Evolutionary conservation across 192 early-diverging fungal species (phyloP), one percentile per base, ranked within the genome.

Genomic region (Coemansia sp.): DNA sequence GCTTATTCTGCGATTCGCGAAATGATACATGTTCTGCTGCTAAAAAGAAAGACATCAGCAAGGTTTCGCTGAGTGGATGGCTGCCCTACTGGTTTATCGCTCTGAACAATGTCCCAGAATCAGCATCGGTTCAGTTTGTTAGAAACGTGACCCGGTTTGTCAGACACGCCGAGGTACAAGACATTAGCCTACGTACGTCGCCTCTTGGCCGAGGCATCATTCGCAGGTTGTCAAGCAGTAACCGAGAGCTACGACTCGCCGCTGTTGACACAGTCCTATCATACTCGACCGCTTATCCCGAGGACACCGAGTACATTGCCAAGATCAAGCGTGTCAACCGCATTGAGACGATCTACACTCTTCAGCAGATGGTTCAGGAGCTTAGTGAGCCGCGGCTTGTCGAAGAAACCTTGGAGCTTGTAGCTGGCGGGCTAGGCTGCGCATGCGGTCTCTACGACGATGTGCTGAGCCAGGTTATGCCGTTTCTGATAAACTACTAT

Each of bases 1-100:
- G 64, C 32, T 22, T 29, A 18, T 25, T 25, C 30, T 63, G 42
- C 42, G 42, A 45, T 45, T 45, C 42, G 60, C 42, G 48, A 63
- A 40, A 33, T 12, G 45, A 25, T 25, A 25, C 40, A 45, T 3
- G 8, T 5, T 54, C 25, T 6, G 14, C 14, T 42, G 14, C 57
- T 10, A 28, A 4, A 31, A 61, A 16, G 42, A 4, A 48, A 49
- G 33, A 7, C 10, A 12, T 1, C 51, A 18, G 25, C 7, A 18
- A 52, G 28, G 52, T 17, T 17, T 65, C 76, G 22, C 60, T 83
- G 25, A 77, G 81, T 34, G 61, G 61, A 42, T 83, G 81, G 81
- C 50, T 83, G 33, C 67, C 81, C 0, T 78, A 72, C 59, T 83
- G 81, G 81, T 83, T 83, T 59, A 75, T 83, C 42, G 76, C 73